Conservation (phyloP, 2,329 filamentous ascomycete species). For the Alternaria arbusti region DNA sequence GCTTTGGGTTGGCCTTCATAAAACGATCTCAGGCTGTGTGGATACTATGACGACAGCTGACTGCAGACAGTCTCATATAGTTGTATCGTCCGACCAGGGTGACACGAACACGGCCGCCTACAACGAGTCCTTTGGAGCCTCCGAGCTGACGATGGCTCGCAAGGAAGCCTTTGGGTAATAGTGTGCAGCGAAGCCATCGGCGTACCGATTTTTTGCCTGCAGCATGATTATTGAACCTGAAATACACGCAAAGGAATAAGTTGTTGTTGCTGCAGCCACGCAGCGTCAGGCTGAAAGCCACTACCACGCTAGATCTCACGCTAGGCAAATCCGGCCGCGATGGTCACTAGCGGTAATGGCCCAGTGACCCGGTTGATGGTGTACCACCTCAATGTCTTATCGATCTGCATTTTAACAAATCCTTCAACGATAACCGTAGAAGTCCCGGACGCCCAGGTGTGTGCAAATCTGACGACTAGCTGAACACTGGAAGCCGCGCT, state of each 20-base stretch:
- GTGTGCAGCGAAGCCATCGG: neutral
- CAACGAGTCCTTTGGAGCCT: neutral
- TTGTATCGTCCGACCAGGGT: neutral
- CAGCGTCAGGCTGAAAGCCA: neutral
- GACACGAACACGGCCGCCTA: neutral
- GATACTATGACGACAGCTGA: neutral
- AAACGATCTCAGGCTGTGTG: neutral
- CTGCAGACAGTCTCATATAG: neutral
- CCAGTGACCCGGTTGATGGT: neutral
- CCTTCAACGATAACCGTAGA: neutral
- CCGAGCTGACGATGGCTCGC: neutral
- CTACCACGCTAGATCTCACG: neutral
- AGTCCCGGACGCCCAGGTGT: neutral
- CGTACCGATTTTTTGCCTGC: neutral
- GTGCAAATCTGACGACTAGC: neutral
- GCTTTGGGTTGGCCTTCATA: neutral
- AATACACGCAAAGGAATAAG: neutral
- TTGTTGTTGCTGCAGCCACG: neutral
- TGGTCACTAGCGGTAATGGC: neutral
- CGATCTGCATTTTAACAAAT: neutral
- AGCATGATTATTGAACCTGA: neutral
- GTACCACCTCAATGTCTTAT: neutral
- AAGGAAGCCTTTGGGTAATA: neutral
- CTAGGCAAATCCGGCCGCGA: neutral
- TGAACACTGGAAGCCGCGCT: neutral